Evolutionary conservation across 2,329 filamentous ascomycete genomes (phyloP), one percentile per base, ranked within the genome.

Genomic region (Teratosphaeria pseudoeucalypti): DNA sequence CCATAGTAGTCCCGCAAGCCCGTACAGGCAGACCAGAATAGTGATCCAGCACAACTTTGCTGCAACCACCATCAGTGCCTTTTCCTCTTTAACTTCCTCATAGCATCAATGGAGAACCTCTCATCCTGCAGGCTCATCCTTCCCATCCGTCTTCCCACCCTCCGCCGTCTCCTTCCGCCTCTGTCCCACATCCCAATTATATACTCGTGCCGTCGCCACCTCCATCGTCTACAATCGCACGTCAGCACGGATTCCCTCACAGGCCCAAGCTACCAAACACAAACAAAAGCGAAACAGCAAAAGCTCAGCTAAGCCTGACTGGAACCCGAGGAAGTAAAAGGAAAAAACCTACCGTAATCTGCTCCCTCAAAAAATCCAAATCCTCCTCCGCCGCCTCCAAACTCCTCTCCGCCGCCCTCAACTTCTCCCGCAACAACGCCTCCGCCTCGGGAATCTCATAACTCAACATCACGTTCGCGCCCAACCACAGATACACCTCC

Each of bases 101-200:
- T 2, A 49, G 9, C 5, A 16, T 14, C n/a, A 23, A 23, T 49
- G n/a, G 9, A 49, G 10, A 16, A 54, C 34, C 47, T 12, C n/a
- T 23, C 53, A 29, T 6, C 43, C 43, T 3, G 43, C 43, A 19
- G 43, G 43, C 43, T n/a, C 43, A 49, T 58, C 56, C 53, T 34
- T 56, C 12, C 58, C 62, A 14, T 57, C 62, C 19, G 53, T 64
- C 52, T 61, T 62, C 19, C 61, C 66, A 26, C 37, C 43, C n/a
- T 87, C 85, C 3, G 77, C 80, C 74, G 91, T 94, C 62, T 96
- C 91, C 79, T 96, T 96, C 67, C 94, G 82, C 76, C 95, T 90
- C 79, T 96, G 89, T 52, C 92, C 90, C 4, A 99, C 91, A 70
- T 99, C 94, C 92, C 94, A 97, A 75, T 99, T 99, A 76, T 99